Base-by-base conservation (phyloP, 2,329 filamentous ascomycete genomes). In the Aspergillus luchuensis region DNA sequence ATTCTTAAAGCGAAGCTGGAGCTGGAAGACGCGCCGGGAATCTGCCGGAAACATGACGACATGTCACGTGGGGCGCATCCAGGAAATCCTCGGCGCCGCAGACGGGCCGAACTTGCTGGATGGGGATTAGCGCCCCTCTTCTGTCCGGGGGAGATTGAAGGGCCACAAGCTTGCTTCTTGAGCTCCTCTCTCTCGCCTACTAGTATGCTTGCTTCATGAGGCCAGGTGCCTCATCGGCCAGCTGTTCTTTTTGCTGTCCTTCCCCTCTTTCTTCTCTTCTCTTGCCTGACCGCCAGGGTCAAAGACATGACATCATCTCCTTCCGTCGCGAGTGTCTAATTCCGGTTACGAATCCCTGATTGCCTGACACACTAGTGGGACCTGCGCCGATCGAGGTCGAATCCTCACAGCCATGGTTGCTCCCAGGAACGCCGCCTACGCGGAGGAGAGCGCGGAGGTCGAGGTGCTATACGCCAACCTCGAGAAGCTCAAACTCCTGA, bases 401-500 rank as follows among this genome's bases (percentile, higher is more conserved):
- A 13, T 54, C 57, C 41, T 58, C 43, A 43, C 15, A 39, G 25
- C 62, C 58, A 85, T 87, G 85, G 82, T 84, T 58, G 83, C 77
- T 56, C 79, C 80, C 61, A 81, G 84, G 64, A 85, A 84, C 74
- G 81, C 81, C 57, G 83, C 84, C 39, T 85, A 85, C 73, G 85
- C 85, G 38, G 87, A 89, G 77, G 87, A 89, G 78, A 86, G 85
- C 72, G 87, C 87, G 6, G 87, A 89, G 75, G 87, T 89, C 45
- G 86, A 89, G 74, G 86, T 89, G 57, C 76, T 89, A 23, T 85
- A 84, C 66, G 86, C 87, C 58, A 87, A 87, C 67, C 87, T 98
- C 63, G 92, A 96, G 69, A 98, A 97, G 84, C 96, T 96, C 68
- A 90, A 92, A 62, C 87, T 92, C 72, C 85, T 98, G 74, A 97